Percentiles rank a stretch among this genome's conserved stretches.
Conservation (phyloP, 352 stramenopile genomes). For the Globisporangium canariense region DNA sequence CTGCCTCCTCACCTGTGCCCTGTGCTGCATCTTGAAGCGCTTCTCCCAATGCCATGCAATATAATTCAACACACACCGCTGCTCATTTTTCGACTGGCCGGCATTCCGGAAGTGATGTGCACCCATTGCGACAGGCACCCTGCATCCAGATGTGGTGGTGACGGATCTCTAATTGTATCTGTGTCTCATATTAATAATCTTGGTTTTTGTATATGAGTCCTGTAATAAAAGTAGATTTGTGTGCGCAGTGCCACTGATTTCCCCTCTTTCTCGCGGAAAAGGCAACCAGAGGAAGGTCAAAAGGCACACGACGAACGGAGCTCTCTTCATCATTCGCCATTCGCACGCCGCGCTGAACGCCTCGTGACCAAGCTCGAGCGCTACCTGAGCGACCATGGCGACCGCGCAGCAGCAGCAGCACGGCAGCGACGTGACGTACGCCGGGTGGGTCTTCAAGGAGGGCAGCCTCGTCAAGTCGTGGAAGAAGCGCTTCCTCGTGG, state of each 20-base stretch:
- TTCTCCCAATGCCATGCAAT: neutral
- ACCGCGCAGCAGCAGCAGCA: neutral
- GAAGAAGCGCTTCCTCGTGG: slow-evolving; percentile 84
- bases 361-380: neutral
- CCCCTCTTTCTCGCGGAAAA: neutral
- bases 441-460: slow-evolving; percentile 78
- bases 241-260: neutral
- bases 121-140: neutral
- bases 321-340: neutral
- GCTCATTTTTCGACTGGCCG: neutral
- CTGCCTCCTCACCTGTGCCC: neutral
- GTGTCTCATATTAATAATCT: neutral
- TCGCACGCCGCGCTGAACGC: neutral
- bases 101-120: neutral
- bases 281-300: neutral
- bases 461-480: slow-evolving; percentile 76
- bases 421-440: slow-evolving; percentile 59
- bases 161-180: neutral
- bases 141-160: neutral
- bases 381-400: neutral
- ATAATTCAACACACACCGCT: neutral
- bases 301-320: neutral
- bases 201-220: neutral
- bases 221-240: neutral
- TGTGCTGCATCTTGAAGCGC: neutral